These are phyloP conservation scores for Trichoderma aggressivum DNA, from an alignment of 2,329 filamentous ascomycete genomes.

Conservation along the genomic window DNA sequence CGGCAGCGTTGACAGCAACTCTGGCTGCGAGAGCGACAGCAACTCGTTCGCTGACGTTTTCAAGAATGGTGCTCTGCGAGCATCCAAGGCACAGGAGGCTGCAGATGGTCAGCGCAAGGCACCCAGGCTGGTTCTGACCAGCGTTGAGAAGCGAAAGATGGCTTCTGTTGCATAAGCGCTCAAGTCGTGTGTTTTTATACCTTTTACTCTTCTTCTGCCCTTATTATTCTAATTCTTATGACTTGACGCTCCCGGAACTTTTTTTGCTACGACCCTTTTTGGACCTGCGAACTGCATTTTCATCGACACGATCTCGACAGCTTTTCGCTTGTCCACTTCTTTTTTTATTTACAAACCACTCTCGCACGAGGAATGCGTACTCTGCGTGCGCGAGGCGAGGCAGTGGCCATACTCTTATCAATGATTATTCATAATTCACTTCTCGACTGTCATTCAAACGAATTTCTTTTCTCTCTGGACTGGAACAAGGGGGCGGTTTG, in stretches of 20 bases:
- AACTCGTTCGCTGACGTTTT: slow-evolving; percentile 65
- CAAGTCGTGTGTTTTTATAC: slow-evolving; percentile 19
- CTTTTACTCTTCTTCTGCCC: slow-evolving; percentile 22
- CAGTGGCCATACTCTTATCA: slow-evolving; percentile 23
- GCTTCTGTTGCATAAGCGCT: slow-evolving; percentile 26
- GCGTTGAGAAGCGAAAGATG: slow-evolving; percentile 81
- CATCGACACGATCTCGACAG: slow-evolving; percentile 19
- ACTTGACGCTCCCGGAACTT: slow-evolving; percentile 37
- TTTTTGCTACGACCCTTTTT: slow-evolving; percentile 39
- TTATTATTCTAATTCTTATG: slow-evolving; percentile 31
- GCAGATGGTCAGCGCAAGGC: slow-evolving; percentile 70
- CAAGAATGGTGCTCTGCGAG: slow-evolving; percentile 54
- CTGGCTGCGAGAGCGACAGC: slow-evolving; percentile 45
- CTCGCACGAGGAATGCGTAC: slow-evolving; percentile 2
- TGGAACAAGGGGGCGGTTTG: slow-evolving; percentile 17
- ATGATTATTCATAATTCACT: slow-evolving; percentile 38
- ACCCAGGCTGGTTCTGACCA: slow-evolving; percentile 82
- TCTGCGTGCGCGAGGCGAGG: slow-evolving; percentile 20
- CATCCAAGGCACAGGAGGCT: slow-evolving; percentile 52
- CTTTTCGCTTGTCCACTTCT: slow-evolving; percentile 5
- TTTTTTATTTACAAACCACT: neutral
- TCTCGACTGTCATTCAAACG: slow-evolving; percentile 39
- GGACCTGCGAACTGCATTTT: slow-evolving; percentile 34
- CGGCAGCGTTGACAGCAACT: slow-evolving; percentile 62
- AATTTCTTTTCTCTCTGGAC: slow-evolving; percentile 32